Percentiles rank a stretch among this genome's conserved stretches.
Evolutionary conservation across 31 red algal species (phyloP).

Genomic region (Pterothamnion heteromorphum): DNA sequence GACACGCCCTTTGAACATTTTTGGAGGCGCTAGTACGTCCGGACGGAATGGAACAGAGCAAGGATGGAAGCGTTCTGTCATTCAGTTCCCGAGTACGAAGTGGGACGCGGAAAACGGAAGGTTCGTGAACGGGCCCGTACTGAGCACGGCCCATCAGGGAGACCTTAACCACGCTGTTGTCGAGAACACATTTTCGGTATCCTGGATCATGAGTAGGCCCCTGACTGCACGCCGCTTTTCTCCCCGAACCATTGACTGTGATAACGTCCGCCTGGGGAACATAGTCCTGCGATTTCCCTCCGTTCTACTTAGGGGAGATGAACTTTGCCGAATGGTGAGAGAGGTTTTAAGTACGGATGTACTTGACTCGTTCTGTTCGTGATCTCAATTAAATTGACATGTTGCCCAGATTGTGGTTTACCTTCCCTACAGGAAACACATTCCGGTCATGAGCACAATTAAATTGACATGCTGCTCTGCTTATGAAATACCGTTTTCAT

Average conservation of each 20-base stretch:
- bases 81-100: neutral
- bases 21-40: neutral
- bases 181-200: neutral
- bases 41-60: neutral
- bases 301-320: neutral
- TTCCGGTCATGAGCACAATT: too few relatives aligned
- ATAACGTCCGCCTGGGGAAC: neutral
- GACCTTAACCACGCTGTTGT: neutral
- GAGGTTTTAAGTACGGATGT: neutral
- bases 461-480: too few relatives aligned
- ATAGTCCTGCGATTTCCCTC: neutral
- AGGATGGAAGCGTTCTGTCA: neutral
- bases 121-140: neutral
- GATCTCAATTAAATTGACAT: neutral
- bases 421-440: too few relatives aligned
- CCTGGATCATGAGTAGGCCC: neutral
- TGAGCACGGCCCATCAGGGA: neutral
- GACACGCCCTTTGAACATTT: neutral
- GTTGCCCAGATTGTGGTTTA: neutral
- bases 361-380: neutral
- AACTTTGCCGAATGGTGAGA: neutral
- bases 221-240: neutral
- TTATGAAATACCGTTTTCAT: too few relatives aligned
- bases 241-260: neutral
- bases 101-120: neutral